phyloP scores from a whole-genome alignment of 148 eudicot genomes.

The Salicornia ramosissima region DNA sequence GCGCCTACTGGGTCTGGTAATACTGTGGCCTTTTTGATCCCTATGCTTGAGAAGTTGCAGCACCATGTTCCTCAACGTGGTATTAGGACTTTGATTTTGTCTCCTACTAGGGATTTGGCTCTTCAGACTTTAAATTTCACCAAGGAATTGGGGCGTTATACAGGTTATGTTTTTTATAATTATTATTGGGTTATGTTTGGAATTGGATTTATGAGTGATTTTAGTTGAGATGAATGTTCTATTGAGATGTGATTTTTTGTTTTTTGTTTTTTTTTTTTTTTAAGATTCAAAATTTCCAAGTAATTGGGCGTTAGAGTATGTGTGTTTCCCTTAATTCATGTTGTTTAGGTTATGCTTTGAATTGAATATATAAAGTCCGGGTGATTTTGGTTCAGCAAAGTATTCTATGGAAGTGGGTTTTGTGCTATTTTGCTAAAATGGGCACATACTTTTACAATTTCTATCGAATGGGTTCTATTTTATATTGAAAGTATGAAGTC shows the following conservation, averaged over 20 bases:
- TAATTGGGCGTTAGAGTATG: no score
- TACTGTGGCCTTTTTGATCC: constrained; percentile 88
- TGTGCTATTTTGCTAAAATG: no score
- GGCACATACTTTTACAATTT: no score
- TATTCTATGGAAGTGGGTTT: no score
- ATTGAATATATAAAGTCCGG: not conserved
- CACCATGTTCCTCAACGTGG: constrained; percentile 78
- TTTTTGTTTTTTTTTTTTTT: not conserved
- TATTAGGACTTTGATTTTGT: constrained; percentile 71
- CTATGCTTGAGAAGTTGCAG: constrained; percentile 78
- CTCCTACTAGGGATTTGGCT: constrained; percentile 89
- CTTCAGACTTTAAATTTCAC: constrained; percentile 83
- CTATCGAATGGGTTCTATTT: no score
- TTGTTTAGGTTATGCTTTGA: not conserved
- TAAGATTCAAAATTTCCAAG: no score
- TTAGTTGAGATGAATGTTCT: not conserved
- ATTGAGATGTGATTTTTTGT: not conserved
- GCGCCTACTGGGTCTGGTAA: constrained; percentile 97
- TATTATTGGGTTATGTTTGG: not conserved
- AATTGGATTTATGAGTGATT: not conserved
- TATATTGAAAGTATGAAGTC: no score
- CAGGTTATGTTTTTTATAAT: constrained; percentile 36
- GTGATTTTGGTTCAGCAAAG: not conserved
- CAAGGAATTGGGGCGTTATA: constrained; percentile 63
- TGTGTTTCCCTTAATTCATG: no score